Conservation (phyloP, 148 eudicot genomes). For the Selenicereus undatus region DNA sequence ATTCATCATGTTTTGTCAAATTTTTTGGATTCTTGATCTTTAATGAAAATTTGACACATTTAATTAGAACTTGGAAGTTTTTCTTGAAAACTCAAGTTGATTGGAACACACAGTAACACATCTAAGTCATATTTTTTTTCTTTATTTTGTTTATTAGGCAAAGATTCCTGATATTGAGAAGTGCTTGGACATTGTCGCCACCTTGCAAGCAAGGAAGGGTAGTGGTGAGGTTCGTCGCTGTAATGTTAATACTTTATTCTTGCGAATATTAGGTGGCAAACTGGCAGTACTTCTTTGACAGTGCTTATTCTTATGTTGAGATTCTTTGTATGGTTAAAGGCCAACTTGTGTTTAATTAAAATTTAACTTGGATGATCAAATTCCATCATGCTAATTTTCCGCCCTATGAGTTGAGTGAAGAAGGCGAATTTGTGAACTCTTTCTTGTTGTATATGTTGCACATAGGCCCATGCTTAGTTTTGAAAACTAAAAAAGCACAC, state of each 20-base stretch:
- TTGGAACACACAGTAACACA: not conserved
- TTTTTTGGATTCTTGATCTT: not conserved
- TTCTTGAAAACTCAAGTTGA: not conserved
- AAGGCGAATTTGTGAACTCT: not conserved
- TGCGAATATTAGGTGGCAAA: not conserved
- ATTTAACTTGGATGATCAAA: not conserved
- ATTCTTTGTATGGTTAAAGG: not conserved
- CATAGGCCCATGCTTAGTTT: not conserved
- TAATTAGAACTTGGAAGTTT: not conserved
- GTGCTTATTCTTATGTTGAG: not conserved
- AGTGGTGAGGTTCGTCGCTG: constrained; percentile 82
- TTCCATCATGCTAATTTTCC: not conserved
- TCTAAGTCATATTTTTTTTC: not conserved
- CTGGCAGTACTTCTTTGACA: not conserved
- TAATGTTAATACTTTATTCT: constrained; percentile 3
- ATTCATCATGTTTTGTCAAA: not conserved
- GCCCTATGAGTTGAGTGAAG: not conserved
- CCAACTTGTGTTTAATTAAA: not conserved
- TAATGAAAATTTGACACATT: not conserved
- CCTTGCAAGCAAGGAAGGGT: constrained; percentile 84
- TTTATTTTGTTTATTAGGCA: constrained; percentile 38
- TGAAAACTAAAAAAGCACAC: too few species aligned
- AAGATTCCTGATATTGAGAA: constrained; percentile 98
- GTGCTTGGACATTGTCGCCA: constrained; percentile 77
- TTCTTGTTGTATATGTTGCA: not conserved